Evolutionary conservation across 2,329 filamentous ascomycete species (phyloP), one percentile per base, ranked within the genome.

Genomic region (Penicillium sp.): DNA sequence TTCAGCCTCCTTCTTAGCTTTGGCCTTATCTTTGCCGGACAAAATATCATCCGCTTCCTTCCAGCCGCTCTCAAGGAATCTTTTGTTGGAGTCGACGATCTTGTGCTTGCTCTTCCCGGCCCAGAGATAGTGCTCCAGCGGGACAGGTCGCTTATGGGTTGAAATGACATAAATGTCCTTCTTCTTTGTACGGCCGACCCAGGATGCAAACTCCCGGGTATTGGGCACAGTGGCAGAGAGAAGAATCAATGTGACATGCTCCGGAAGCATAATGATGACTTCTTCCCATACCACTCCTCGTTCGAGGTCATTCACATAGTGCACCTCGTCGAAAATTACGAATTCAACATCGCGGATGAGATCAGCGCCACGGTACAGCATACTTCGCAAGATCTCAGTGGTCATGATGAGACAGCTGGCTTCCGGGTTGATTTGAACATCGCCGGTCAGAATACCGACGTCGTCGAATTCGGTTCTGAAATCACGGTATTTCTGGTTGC

Each of bases 81-180:
- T 88, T 78, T 97, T 97, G 58, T 96, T 90, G 0, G 91, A 85
- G 68, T 95, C 91, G 15, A 99, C 94, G 67, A 99, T 97, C 75
- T 96, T 97, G 78, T 92, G 84, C 71, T 96, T 94, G 38, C 88
- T 86, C 74, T 97, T 97, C 57, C 89, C 89, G 5, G 92, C 93
- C 94, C 94, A 99, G 1, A 99, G 82, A 69, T 93, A 99, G 73
- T 99, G 94, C 69, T 99, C 94, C 2, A 99, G 79, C 0, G 94
- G 94, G 0, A 99, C 91, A 0, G 94, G 94, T 58, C 94, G 86
- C 75, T 99, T 99, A 0, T 93, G 88, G 0, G 94, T 99, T 0
- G 94, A 97, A 55, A 99, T 99, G 67, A 99, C 94, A 72, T 97
- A 99, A 35, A 99, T 97, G 69, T 99, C 90, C 77, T 97, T 97